phyloP scores from a whole-genome alignment of 495 filamentous ascomycete genomes.

The Xylaria palmicola region DNA sequence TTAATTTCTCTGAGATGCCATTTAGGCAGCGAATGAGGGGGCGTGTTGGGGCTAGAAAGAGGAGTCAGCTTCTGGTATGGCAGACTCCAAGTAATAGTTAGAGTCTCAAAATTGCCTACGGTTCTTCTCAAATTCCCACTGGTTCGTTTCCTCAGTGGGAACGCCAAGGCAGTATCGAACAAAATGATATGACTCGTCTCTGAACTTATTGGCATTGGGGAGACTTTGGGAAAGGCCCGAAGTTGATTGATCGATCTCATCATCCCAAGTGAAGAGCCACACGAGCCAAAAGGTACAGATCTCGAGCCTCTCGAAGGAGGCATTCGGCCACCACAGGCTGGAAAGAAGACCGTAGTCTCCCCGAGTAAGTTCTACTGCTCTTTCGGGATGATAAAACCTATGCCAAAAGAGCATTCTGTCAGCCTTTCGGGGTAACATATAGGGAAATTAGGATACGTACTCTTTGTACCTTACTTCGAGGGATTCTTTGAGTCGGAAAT shows the following conservation, averaged over 20 bases:
- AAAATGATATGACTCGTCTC: slow-evolving; percentile 14
- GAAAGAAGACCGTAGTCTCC: background rate
- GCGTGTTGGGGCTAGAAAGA: background rate
- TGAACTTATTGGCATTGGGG: background rate
- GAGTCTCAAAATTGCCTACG: background rate
- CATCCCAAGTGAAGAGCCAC: slow-evolving; percentile 7
- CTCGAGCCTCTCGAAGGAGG: background rate
- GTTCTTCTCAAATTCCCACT: background rate
- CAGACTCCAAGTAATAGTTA: background rate
- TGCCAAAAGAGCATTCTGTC: background rate
- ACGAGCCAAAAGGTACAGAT: background rate
- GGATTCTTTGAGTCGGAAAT: background rate
- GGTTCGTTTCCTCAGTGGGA: background rate
- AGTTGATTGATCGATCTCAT: slow-evolving; percentile 14
- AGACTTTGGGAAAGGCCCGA: background rate
- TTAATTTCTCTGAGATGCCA: background rate
- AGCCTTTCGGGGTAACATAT: background rate
- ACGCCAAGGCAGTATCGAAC: slow-evolving; percentile 5
- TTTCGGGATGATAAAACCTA: background rate
- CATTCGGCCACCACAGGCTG: background rate
- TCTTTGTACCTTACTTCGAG: background rate
- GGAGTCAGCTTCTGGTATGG: background rate
- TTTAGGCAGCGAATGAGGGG: background rate
- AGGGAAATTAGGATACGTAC: background rate
- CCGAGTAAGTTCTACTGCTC: background rate